A percentile compares a stretch with the other conserved stretches of the same genome.
These are phyloP conservation scores for Arctium minus DNA, from an alignment of 129 eudicot genomes.

Conservation along the genomic window DNA sequence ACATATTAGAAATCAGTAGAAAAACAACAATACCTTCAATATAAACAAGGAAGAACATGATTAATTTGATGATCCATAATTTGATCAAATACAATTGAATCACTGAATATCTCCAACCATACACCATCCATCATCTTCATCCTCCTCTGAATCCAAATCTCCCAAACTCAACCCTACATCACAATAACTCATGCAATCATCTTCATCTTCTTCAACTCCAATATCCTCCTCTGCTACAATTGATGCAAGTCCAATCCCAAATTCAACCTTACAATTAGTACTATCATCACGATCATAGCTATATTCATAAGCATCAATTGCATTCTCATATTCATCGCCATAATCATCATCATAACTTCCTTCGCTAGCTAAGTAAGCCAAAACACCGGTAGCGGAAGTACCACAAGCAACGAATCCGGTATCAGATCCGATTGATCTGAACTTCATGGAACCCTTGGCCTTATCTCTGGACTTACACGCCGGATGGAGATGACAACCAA, in stretches of 20 bases:
- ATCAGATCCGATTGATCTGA: conserved; percentile 28
- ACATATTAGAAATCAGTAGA: background rate
- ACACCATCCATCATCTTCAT: conserved; percentile 62
- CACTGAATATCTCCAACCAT: conserved; percentile 32
- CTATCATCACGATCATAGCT: background rate
- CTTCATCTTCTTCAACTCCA: conserved; percentile 36
- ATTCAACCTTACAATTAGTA: conserved; percentile 1
- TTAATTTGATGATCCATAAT: background rate
- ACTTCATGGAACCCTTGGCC: conserved; percentile 52
- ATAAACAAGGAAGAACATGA: background rate
- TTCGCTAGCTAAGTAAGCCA: conserved; percentile 34
- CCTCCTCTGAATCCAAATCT: conserved; percentile 12
- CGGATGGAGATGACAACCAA: conserved; percentile 58
- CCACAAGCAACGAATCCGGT: conserved; percentile 17
- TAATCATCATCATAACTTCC: conserved; percentile 3
- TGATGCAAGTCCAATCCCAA: conserved; percentile 1
- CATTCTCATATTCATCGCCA: conserved; percentile 5
- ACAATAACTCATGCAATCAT: conserved; percentile 33
- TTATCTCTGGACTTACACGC: conserved; percentile 56
- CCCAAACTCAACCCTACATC: conserved; percentile 45
- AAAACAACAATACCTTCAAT: background rate
- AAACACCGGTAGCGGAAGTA: conserved; percentile 25
- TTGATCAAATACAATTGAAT: background rate
- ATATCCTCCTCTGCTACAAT: conserved; percentile 10
- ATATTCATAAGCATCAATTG: conserved; percentile 15